Conservation (phyloP, 768 basidiomycete species). For the Boletus subparvulus region DNA sequence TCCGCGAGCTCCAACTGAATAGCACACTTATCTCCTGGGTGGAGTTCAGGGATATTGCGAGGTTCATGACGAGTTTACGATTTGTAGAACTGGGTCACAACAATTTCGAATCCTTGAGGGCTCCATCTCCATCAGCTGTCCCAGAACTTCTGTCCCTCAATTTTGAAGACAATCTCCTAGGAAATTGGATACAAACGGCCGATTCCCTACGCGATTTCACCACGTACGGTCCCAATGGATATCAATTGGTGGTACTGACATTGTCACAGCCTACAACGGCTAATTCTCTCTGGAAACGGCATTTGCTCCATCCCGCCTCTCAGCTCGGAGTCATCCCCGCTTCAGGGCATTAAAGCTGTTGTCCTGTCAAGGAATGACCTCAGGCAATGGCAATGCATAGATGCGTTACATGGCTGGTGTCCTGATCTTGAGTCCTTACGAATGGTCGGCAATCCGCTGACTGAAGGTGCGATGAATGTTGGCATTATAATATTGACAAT, state of each 20-base stretch:
- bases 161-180: slow-evolving; percentile 65
- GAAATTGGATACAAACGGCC: slow-evolving; percentile 54
- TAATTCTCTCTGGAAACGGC: slow-evolving; percentile 66
- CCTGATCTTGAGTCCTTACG: slow-evolving; percentile 63
- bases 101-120: slow-evolving; percentile 39
- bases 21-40: slow-evolving; percentile 70
- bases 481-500: slow-evolving; percentile 1
- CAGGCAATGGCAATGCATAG: slow-evolving; percentile 58
- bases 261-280: slow-evolving; percentile 50
- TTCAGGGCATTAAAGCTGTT: slow-evolving; percentile 51
- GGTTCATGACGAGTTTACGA: slow-evolving; percentile 53
- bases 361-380: slow-evolving; percentile 64
- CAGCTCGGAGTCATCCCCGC: slow-evolving; percentile 14
- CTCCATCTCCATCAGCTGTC: slow-evolving; percentile 8
- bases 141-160: slow-evolving; percentile 54
- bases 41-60: slow-evolving; percentile 54
- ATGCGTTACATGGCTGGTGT: slow-evolving; percentile 67
- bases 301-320: slow-evolving; percentile 48
- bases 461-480: slow-evolving; percentile 43
- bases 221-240: slow-evolving; percentile 36
- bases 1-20: slow-evolving; percentile 74
- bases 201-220: slow-evolving; percentile 43
- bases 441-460: slow-evolving; percentile 62
- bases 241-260: slow-evolving; percentile 7
- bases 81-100: slow-evolving; percentile 75